phyloP scores from a whole-genome alignment of 73 alveolate genomes.

The Halteria grandinella region DNA sequence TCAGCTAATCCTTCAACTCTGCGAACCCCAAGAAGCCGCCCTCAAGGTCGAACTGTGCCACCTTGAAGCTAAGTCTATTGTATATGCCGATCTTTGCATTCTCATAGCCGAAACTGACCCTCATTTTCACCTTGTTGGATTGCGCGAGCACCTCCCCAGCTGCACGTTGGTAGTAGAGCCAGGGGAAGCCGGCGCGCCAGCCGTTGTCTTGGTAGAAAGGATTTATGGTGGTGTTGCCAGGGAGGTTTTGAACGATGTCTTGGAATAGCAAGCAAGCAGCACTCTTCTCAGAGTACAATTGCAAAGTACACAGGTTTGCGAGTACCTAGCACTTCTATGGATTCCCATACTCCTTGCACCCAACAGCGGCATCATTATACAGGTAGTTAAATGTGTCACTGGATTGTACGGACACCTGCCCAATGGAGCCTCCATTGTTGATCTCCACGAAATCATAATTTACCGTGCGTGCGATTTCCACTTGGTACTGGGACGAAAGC shows the following conservation, averaged over 20 bases:
- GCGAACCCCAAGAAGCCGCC: conserved; percentile 76
- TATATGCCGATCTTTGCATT: conserved; percentile 6
- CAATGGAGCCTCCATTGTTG: background rate
- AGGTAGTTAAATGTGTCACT: conserved; percentile 69
- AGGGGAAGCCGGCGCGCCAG: conserved; percentile 52
- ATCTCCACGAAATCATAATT: conserved; percentile 46
- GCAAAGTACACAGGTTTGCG: conserved; percentile 79
- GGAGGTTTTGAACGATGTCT: background rate
- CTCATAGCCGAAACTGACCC: conserved; percentile 50
- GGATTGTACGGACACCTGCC: conserved; percentile 16
- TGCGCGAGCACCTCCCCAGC: conserved; percentile 46
- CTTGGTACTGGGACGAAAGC: conserved; percentile 1
- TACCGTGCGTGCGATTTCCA: conserved; percentile 32
- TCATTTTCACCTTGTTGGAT: conserved; percentile 41
- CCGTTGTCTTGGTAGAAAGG: conserved; percentile 51
- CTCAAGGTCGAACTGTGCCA: conserved; percentile 48
- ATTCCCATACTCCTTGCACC: conserved; percentile 63
- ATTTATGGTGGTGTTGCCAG: background rate
- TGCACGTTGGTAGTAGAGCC: conserved; percentile 65
- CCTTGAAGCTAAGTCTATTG: conserved; percentile 39
- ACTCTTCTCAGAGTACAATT: conserved; percentile 51
- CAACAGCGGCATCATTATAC: conserved; percentile 69
- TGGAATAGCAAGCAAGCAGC: conserved; percentile 58
- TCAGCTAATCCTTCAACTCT: conserved; percentile 47
- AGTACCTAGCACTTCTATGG: conserved; percentile 69